A percentile compares a stretch with the other conserved stretches of the same genome.
These are phyloP conservation scores for Pseudogymnoascus sp. DNA, from an alignment of 2,329 filamentous ascomycete genomes.

Conservation along the genomic window DNA sequence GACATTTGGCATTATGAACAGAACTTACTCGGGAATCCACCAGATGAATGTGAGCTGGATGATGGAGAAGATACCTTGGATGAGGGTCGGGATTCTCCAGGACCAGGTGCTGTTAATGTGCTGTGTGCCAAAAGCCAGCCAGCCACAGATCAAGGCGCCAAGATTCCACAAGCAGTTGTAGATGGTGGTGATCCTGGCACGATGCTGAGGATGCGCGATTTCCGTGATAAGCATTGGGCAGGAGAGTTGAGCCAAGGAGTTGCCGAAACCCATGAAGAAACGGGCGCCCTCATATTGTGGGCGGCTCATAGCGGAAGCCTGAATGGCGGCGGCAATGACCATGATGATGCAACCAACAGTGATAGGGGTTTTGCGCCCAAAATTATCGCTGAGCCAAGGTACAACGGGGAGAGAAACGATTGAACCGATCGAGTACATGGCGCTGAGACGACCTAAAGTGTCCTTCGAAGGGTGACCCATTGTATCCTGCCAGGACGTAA, in stretches of 20 bases:
- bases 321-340: slow-evolving; percentile 32
- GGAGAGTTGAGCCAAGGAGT: slow-evolving; percentile 35
- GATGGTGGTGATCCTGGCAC: slow-evolving; percentile 30
- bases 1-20: slow-evolving; percentile 52
- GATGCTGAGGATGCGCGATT: slow-evolving; percentile 31
- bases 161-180: slow-evolving; percentile 31
- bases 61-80: slow-evolving; percentile 42
- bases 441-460: slow-evolving; percentile 29
- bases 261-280: slow-evolving; percentile 33
- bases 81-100: slow-evolving; percentile 36
- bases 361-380: slow-evolving; percentile 26
- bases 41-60: slow-evolving; percentile 29
- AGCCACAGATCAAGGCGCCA: slow-evolving; percentile 32
- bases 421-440: slow-evolving; percentile 27
- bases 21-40: slow-evolving; percentile 8
- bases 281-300: slow-evolving; percentile 33
- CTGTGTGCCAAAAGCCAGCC: slow-evolving; percentile 33
- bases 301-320: slow-evolving; percentile 32
- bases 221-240: slow-evolving; percentile 33
- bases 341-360: slow-evolving; percentile 30
- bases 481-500: slow-evolving; percentile 30
- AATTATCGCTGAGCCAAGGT: slow-evolving; percentile 30
- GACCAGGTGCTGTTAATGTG: slow-evolving; percentile 30
- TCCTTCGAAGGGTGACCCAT: slow-evolving; percentile 29
- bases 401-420: slow-evolving; percentile 32